Evolutionary conservation across 176 grass and related monocot genomes (phyloP).

Genomic region (Melocanna baccifera): DNA sequence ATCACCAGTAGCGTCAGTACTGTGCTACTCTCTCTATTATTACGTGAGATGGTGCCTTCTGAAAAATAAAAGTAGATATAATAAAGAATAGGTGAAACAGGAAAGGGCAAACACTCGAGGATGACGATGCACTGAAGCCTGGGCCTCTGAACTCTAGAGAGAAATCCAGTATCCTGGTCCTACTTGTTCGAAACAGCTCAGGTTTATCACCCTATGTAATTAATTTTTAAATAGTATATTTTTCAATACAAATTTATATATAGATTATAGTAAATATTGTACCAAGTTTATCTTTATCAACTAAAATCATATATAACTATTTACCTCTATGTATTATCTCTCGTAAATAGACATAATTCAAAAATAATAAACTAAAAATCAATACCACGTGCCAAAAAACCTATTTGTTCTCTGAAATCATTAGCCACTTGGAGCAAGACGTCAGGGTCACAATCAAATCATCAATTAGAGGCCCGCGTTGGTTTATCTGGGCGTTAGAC

Average conservation of each 20-base stretch:
- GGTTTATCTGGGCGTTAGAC: background rate
- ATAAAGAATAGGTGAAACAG: background rate
- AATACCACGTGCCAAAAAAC: no score
- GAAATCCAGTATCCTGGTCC: conserved; percentile 32
- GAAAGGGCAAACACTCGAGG: background rate
- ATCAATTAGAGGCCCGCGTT: background rate
- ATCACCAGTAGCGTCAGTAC: background rate
- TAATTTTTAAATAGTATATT: no score
- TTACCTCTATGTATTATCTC: no score
- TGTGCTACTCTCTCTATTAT: no score
- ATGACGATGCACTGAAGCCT: background rate
- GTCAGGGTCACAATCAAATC: conserved; percentile 15
- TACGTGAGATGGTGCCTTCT: background rate
- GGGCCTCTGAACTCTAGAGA: background rate
- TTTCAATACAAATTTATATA: no score
- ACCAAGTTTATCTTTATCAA: no score
- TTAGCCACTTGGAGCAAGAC: conserved; percentile 22
- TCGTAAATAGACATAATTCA: no score
- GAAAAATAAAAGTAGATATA: background rate
- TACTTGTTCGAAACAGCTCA: background rate
- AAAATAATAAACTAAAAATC: no score
- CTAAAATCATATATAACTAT: no score
- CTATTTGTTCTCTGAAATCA: background rate
- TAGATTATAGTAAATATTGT: no score
- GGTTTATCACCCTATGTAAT: no score